Evolutionary conservation across 495 filamentous ascomycete genomes (phyloP), one percentile per base, ranked within the genome.

Genomic region (Xylaria longipes): DNA sequence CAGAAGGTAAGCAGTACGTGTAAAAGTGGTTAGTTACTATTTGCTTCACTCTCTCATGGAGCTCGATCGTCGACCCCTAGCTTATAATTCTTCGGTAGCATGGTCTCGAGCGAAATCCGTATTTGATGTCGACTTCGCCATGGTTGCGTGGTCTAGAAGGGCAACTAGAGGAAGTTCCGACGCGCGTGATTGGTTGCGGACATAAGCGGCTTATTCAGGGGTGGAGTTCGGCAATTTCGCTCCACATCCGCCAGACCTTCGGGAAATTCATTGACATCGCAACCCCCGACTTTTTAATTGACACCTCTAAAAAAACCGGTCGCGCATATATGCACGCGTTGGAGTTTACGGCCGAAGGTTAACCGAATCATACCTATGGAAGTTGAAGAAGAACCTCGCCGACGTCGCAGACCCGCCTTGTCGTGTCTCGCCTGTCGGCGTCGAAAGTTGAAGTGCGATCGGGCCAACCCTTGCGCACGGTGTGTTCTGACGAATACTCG

Each of bases 401-500:
- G 76, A 37, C 81, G 81, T 54, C 74, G 82, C 31, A 76, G 82
- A 60, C 80, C 80, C 25, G 80, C 82, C 17, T 71, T 81, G 29
- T 82, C 82, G 0, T 85, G 84, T 43, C 68, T 85, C 12, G 83
- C 84, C 56, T 87, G 85, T 69, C 80, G 81, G n/a, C 84, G 84
- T 14, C 83, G 85, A 37, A 87, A 86, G 78, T 83, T 87, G 73
- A 86, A 83, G 69, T 87, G 84, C 71, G 82, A 87, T 68, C 79
- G 80, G 39, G 76, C 73, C 33, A 74, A 80, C 17, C 85, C 84
- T 39, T 87, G 84, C 70, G 69, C 78, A 17, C 84, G 83, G 73
- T 86, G 85, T 64, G 76, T 85, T 33, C 69, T 73, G 0, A 33
- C 75, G 12, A 73, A 76, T 43, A 66, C 70, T 35, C 71, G 70